phyloP scores from a whole-genome alignment of 75 land plant species.

The Isoetes taiwanensis region DNA sequence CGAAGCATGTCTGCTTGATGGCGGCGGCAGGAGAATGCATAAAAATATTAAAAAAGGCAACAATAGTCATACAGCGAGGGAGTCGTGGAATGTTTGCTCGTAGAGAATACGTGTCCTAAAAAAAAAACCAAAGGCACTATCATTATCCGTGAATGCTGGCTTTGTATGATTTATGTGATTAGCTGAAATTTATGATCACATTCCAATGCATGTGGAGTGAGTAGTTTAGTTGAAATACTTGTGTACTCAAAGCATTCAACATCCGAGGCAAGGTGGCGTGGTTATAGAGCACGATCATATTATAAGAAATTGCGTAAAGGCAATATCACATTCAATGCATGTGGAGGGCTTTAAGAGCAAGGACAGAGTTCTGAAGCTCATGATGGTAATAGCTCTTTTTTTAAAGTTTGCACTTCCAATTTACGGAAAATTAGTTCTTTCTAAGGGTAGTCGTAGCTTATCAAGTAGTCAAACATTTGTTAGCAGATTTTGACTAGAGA shows the following conservation, averaged over 20 bases:
- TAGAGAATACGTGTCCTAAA: constrained; percentile 49
- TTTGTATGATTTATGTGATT: no score
- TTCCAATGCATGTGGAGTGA: no score
- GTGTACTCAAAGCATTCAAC: no score
- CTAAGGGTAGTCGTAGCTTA: no score
- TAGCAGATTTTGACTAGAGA: no score
- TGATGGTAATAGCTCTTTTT: no score
- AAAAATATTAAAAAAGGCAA: constrained; percentile 34
- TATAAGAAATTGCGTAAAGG: constrained; percentile 54
- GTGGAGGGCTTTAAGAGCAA: constrained; percentile 69
- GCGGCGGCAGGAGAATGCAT: constrained; percentile 45
- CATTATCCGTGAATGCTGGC: constrained; percentile 69
- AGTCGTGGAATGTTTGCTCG: constrained; percentile 87
- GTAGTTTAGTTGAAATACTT: no score
- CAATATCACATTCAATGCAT: constrained; percentile 59
- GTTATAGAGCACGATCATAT: constrained; percentile 34
- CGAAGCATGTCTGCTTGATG: constrained; percentile 61
- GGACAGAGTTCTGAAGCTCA: constrained; percentile 76
- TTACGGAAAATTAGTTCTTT: no score
- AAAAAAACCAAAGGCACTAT: constrained; percentile 77
- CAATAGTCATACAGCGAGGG: constrained; percentile 60
- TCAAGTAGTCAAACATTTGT: no score
- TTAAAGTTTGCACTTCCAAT: no score
- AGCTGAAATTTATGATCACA: no score
- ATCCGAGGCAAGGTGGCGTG: constrained; percentile 65